phyloP scores from a whole-genome alignment of 2,329 filamentous ascomycete genomes.

The Hypomyces perniciosus region DNA sequence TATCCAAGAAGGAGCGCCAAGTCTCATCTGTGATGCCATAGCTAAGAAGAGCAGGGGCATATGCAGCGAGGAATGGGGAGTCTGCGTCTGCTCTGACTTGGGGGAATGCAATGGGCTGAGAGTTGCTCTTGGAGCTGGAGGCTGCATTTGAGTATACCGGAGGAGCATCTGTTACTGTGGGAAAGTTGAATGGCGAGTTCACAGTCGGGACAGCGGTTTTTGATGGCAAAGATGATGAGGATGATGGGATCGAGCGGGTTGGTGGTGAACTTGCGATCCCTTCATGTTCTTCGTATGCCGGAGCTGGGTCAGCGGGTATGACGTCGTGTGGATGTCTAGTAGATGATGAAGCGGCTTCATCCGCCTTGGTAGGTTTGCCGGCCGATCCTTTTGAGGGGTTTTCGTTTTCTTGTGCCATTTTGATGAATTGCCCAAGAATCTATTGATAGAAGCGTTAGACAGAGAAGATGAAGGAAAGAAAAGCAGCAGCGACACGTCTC shows the following conservation, averaged over 20 bases:
- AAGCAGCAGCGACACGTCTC: too few relatives aligned
- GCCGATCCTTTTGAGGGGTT: too few relatives aligned
- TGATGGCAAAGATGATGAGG: neutral
- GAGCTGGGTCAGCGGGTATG: neutral
- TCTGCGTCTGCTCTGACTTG: conserved; percentile 29
- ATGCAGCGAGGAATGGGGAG: conserved; percentile 35
- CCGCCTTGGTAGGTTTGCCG: too few relatives aligned
- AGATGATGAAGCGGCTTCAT: neutral
- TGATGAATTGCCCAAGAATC: too few relatives aligned
- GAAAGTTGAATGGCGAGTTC: conserved; percentile 31
- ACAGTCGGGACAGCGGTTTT: conserved; percentile 20
- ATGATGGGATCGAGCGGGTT: neutral
- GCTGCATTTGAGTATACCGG: conserved; percentile 15
- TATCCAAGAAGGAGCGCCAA: conserved; percentile 31
- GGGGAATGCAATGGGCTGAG: conserved; percentile 34
- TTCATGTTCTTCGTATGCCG: neutral
- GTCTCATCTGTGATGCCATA: conserved; percentile 31
- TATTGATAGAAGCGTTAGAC: too few relatives aligned
- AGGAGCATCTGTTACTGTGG: conserved; percentile 19
- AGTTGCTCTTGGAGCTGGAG: conserved; percentile 5
- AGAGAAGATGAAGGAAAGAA: too few relatives aligned
- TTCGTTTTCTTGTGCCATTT: too few relatives aligned
- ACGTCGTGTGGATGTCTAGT: neutral
- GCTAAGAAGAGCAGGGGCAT: conserved; percentile 31
- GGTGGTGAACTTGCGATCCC: neutral